Evolutionary conservation across 2,329 filamentous ascomycete species (phyloP), one percentile per base, ranked within the genome.

Genomic region (Monascus ruber): DNA sequence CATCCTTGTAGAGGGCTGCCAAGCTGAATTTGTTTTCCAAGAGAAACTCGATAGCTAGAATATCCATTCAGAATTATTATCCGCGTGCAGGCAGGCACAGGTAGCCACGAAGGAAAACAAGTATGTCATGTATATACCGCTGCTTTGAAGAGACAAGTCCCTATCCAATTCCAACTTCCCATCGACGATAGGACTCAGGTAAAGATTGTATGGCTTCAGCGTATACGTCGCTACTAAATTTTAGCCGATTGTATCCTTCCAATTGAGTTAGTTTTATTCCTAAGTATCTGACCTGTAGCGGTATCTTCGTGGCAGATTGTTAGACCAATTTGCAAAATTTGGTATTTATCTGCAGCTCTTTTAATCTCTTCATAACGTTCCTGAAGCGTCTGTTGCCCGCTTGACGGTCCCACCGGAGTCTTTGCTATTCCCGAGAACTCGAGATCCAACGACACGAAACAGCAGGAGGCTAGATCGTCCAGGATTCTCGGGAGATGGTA

Each of bases 261-360:
- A 5, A 17, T 17, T 17, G 17, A 17, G 17, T 17, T 17, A 17
- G 17, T 31, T 29, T 5, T 24, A 27, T 26, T 11, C 24, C 26
- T 11, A 17, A 24, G 38, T 31, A 38, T 36, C 37, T 59, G 58
- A 63, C 72, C 71, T 51, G 66, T 69, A 6, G 69, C 58, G 5
- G 53, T 47, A 53, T 79, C 70, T 53, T 81, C 74, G 38, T 66
- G 64, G n/a, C 76, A 76, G 49, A 77, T 73, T 0, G 79, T 83
- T 41, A 83, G 59, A n/a, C 79, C 79, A 39, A 82, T 60, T 52
- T 83, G 79, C 2, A 83, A 62, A 37, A 83, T 72, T 43, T 78
- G 73, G 49, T 77, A 83, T 31, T 69, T 71, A 44, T 79, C 71
- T 3, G 79, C 79, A 2, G 75, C 76, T 26, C 61, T 60, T 52